These are phyloP conservation scores for Allomyces macrogynus DNA, from an alignment of 192 early-diverging fungal species.

Conservation along the genomic window DNA sequence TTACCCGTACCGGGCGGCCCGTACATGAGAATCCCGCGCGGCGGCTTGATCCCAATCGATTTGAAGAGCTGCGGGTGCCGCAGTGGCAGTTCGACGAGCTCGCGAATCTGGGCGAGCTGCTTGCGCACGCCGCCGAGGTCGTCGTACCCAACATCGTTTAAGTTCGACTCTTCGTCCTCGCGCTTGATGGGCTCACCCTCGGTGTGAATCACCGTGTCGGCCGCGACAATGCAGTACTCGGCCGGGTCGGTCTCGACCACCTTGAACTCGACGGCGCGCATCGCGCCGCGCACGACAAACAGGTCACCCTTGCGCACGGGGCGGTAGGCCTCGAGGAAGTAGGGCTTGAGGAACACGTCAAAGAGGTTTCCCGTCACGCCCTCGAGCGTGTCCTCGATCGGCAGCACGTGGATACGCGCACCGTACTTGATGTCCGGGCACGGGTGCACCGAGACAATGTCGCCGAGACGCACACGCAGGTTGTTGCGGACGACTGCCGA, in stretches of 20 bases:
- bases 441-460: conserved; percentile 86
- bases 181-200: conserved; percentile 98
- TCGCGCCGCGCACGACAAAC: conserved; percentile 84
- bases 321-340: conserved; percentile 94
- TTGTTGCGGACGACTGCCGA: conserved; percentile 72
- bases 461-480: conserved; percentile 82
- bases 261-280: conserved; percentile 98
- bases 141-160: conserved; percentile 92
- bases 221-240: conserved; percentile 92
- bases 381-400: conserved; percentile 95
- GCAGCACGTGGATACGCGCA: conserved; percentile 85
- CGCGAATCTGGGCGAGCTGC: conserved; percentile 98
- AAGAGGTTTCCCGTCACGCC: conserved; percentile 94
- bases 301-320: conserved; percentile 87
- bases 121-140: conserved; percentile 96
- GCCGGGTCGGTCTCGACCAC: conserved; percentile 85
- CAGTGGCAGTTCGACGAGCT: conserved; percentile 93
- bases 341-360: conserved; percentile 93
- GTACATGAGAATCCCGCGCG: conserved; percentile 91
- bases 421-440: conserved; percentile 96
- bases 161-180: conserved; percentile 87
- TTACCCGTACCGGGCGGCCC: conserved; percentile 99
- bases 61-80: conserved; percentile 98
- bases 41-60: conserved; percentile 96
- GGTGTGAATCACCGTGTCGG: conserved; percentile 95